These are phyloP conservation scores for Fragosphaeria purpurea DNA, from an alignment of 2,329 filamentous ascomycete species.

Conservation along the genomic window DNA sequence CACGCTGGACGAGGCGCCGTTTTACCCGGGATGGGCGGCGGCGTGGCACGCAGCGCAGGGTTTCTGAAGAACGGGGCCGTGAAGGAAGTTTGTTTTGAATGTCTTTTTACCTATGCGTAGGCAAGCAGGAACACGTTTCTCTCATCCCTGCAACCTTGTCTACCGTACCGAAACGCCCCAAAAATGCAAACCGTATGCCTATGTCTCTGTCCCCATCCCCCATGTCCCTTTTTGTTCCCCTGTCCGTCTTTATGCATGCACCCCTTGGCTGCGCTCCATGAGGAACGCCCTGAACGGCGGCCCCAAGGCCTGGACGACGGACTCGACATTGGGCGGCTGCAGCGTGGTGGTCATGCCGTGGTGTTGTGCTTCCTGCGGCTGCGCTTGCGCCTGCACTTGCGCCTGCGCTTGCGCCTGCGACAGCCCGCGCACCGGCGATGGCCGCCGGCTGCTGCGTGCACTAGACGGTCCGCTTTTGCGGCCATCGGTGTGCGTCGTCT, in stretches of 20 bases:
- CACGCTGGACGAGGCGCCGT: slow-evolving; percentile 67
- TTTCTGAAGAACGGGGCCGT: background rate
- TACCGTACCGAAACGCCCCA: too few species aligned
- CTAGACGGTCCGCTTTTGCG: slow-evolving; percentile 2
- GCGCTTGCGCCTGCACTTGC: too few species aligned
- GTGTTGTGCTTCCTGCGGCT: background rate
- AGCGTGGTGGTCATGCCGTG: background rate
- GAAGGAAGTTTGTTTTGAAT: too few species aligned
- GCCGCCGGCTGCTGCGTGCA: slow-evolving; percentile 2
- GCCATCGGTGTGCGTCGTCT: background rate
- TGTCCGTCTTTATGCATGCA: too few species aligned
- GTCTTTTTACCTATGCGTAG: too few species aligned
- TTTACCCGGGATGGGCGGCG: slow-evolving; percentile 65
- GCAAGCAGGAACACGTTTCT: too few species aligned
- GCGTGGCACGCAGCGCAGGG: slow-evolving; percentile 43
- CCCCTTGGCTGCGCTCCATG: background rate
- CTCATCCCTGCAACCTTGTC: too few species aligned
- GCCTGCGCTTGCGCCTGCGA: background rate
- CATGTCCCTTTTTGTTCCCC: too few species aligned
- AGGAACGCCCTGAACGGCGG: slow-evolving; percentile 1
- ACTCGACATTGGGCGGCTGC: slow-evolving; percentile 1
- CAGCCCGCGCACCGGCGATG: slow-evolving; percentile 1
- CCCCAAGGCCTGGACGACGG: slow-evolving; percentile 5
- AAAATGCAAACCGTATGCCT: too few species aligned
- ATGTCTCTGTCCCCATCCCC: too few species aligned